A percentile compares a stretch with the other conserved stretches of the same genome.
Conservation (phyloP, 371 early-diverging fungal genomes). For the Blastocladiella emersonii region DNA sequence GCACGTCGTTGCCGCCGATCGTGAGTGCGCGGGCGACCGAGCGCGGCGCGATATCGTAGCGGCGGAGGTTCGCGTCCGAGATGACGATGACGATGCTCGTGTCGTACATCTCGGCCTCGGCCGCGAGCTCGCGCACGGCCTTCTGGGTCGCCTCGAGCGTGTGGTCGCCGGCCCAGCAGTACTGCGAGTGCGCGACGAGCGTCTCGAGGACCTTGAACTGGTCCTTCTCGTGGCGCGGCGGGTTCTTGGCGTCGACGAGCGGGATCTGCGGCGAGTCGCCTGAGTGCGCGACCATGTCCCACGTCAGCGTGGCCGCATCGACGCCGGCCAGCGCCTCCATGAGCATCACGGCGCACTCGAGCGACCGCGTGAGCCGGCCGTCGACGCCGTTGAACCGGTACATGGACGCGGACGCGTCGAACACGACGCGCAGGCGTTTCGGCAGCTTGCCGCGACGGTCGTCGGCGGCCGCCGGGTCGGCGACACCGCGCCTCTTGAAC, state of each 20-base stretch:
- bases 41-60: conserved; percentile 61
- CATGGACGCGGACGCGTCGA: conserved; percentile 67
- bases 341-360: conserved; percentile 56
- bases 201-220: conserved; percentile 33
- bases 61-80: conserved; percentile 68
- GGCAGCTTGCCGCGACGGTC: conserved; percentile 40
- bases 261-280: conserved; percentile 62
- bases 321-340: conserved; percentile 73
- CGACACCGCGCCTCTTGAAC: conserved; percentile 62
- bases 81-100: conserved; percentile 64
- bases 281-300: conserved; percentile 62
- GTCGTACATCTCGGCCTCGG: conserved; percentile 49
- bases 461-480: conserved; percentile 21
- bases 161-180: conserved; percentile 30
- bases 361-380: conserved; percentile 49
- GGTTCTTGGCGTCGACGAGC: conserved; percentile 50
- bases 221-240: conserved; percentile 61
- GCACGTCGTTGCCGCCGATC: conserved; percentile 36
- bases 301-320: conserved; percentile 59
- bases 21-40: conserved; percentile 32
- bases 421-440: conserved; percentile 64
- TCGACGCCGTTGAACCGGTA: conserved; percentile 59
- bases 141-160: conserved; percentile 54
- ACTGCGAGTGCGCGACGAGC: conserved; percentile 3
- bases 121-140: conserved; percentile 52